A percentile compares a stretch with the other conserved stretches of the same genome.
Evolutionary conservation across 371 early-diverging fungal genomes (phyloP).

Genomic region (Globomyces sp.): DNA sequence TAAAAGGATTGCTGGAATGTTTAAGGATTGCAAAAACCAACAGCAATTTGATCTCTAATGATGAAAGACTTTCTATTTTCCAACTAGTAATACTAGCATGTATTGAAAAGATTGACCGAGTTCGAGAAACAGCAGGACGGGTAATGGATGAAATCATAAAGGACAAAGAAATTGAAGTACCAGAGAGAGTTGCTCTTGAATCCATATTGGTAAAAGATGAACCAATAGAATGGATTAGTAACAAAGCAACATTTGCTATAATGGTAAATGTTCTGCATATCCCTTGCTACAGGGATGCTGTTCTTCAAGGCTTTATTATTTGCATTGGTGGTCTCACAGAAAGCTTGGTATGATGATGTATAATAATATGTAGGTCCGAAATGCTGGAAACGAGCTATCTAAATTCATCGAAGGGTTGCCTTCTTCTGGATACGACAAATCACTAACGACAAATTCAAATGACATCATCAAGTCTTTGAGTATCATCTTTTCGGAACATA

Average conservation of each 20-base stretch:
- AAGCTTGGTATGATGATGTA: constrained; percentile 56
- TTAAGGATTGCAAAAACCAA: constrained; percentile 45
- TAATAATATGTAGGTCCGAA: constrained; percentile 40
- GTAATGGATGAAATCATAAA: constrained; percentile 37
- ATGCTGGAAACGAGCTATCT: constrained; percentile 61
- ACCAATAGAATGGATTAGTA: constrained; percentile 60
- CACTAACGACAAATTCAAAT: neutral
- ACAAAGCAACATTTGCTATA: constrained; percentile 63
- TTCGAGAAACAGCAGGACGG: constrained; percentile 65
- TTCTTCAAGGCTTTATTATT: constrained; percentile 67
- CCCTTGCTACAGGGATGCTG: constrained; percentile 56
- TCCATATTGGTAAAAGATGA: constrained; percentile 1
- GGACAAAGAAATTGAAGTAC: constrained; percentile 16
- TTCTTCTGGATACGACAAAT: constrained; percentile 4
- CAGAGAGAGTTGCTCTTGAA: neutral
- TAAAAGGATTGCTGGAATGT: constrained; percentile 57
- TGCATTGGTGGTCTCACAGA: constrained; percentile 82
- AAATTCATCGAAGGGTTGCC: constrained; percentile 59
- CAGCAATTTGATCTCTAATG: neutral
- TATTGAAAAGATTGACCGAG: constrained; percentile 80
- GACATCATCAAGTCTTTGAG: constrained; percentile 18
- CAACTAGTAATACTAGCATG: constrained; percentile 49
- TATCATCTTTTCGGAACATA: constrained; percentile 15
- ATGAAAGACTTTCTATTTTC: constrained; percentile 15
- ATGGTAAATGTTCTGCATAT: constrained; percentile 58